These are phyloP conservation scores for Diaporthe batatas DNA, from an alignment of 2,329 filamentous ascomycete species.

Conservation along the genomic window DNA sequence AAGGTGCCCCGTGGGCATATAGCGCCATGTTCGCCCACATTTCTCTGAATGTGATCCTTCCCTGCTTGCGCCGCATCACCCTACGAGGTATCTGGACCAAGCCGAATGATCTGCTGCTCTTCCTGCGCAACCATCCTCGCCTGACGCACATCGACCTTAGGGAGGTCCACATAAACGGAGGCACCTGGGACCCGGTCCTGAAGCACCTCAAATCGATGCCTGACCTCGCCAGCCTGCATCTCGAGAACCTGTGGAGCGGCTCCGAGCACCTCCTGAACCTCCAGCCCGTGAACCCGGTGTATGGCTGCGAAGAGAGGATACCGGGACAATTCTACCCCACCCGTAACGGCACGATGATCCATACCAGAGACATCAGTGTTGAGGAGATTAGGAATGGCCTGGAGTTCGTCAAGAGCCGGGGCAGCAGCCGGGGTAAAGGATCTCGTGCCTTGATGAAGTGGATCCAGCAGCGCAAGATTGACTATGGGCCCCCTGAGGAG, in stretches of 20 bases:
- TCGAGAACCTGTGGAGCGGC: conserved; percentile 30
- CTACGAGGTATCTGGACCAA: conserved; percentile 18
- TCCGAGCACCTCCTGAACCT: conserved; percentile 26
- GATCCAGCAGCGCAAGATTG: conserved; percentile 5
- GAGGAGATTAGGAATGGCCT: conserved; percentile 17
- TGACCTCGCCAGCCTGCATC: conserved; percentile 1
- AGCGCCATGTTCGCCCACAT: not conserved
- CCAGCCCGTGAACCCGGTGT: not conserved
- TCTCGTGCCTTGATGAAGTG: conserved; percentile 11
- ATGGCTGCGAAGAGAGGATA: not conserved
- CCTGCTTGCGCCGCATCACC: conserved; percentile 9
- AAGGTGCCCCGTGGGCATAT: conserved; percentile 1
- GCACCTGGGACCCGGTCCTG: conserved; percentile 13
- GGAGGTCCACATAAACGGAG: conserved; percentile 5
- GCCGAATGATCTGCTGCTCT: not conserved
- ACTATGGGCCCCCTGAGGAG: conserved; percentile 15
- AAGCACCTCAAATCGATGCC: conserved; percentile 2
- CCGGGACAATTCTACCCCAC: not conserved
- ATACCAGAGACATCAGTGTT: conserved; percentile 13
- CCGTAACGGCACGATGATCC: conserved; percentile 10
- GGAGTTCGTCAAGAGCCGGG: not conserved
- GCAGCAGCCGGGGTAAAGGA: conserved; percentile 11
- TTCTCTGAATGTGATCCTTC: conserved; percentile 1
- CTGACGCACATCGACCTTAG: conserved; percentile 7
- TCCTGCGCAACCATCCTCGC: not conserved